Conservation (phyloP, 371 early-diverging fungal species). For the Lichtheimia ornata region DNA sequence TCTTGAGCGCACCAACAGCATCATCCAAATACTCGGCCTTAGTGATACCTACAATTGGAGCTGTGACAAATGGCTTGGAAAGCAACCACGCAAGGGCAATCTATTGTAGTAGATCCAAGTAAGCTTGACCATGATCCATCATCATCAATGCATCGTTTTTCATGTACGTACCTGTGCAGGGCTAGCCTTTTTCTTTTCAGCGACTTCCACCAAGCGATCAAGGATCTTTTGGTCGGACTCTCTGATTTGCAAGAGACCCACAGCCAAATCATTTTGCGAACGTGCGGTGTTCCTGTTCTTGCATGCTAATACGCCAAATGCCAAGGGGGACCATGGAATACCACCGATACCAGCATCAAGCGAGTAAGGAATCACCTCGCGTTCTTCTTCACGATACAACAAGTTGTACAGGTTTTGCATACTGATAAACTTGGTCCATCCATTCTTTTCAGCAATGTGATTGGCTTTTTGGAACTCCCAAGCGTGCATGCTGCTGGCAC, state of each 20-base stretch:
- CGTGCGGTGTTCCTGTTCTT: slow-evolving; percentile 27
- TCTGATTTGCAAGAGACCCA: slow-evolving; percentile 10
- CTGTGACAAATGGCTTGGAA: slow-evolving; percentile 33
- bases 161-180: slow-evolving; percentile 30
- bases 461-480: slow-evolving; percentile 50
- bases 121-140: no score
- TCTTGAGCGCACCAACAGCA: slow-evolving; percentile 24
- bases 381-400: slow-evolving; percentile 63
- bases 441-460: slow-evolving; percentile 42
- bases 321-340: slow-evolving; percentile 60
- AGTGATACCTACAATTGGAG: slow-evolving; percentile 46
- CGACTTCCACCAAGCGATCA: slow-evolving; percentile 42
- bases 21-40: slow-evolving; percentile 37
- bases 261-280: slow-evolving; percentile 7
- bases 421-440: slow-evolving; percentile 54
- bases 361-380: slow-evolving; percentile 59
- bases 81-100: slow-evolving; percentile 53
- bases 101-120: slow-evolving; percentile 7
- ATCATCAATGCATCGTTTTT: no score
- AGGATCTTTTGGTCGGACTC: slow-evolving; percentile 19
- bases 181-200: slow-evolving; percentile 34
- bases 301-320: slow-evolving; percentile 32
- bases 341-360: slow-evolving; percentile 38
- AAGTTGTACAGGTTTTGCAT: slow-evolving; percentile 59
- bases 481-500: slow-evolving; percentile 30